Evolutionary conservation across 768 basidiomycete species (phyloP).

Genomic region (Coprinopsis marcescibilis): DNA sequence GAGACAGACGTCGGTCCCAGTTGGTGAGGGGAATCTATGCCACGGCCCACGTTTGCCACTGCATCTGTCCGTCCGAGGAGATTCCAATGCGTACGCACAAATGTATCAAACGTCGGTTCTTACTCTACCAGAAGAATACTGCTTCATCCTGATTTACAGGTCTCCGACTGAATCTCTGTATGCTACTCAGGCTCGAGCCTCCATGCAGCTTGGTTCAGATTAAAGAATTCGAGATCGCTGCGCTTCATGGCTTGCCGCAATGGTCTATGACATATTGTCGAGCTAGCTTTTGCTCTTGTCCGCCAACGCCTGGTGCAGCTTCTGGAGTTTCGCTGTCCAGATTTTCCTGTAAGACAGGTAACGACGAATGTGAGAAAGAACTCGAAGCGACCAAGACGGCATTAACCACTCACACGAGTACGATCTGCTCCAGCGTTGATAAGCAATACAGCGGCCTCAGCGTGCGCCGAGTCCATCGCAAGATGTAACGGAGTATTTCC

Average conservation of each 20-base stretch:
- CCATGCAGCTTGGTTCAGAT: constrained; percentile 10
- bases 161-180: background rate
- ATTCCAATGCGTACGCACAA: too few species aligned
- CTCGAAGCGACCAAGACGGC: background rate
- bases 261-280: constrained; percentile 68
- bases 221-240: background rate
- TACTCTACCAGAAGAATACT: too few species aligned
- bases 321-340: constrained; percentile 84
- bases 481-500: constrained; percentile 97
- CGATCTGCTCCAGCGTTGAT: constrained; percentile 97
- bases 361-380: constrained; percentile 12
- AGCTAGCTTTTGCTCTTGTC: constrained; percentile 77
- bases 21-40: too few species aligned
- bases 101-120: too few species aligned
- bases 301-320: constrained; percentile 86
- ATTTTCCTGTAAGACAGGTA: constrained; percentile 82
- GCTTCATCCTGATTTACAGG: background rate
- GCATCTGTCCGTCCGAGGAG: too few species aligned
- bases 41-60: too few species aligned
- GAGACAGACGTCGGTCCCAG: too few species aligned
- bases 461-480: constrained; percentile 95
- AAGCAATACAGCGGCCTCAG: constrained; percentile 81
- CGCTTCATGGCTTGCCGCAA: constrained; percentile 52
- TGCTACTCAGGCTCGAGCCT: background rate
- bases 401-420: constrained; percentile 58